Evolutionary conservation across 176 grass and related monocot genomes (phyloP).

Genomic region (Saccharum officinarum): DNA sequence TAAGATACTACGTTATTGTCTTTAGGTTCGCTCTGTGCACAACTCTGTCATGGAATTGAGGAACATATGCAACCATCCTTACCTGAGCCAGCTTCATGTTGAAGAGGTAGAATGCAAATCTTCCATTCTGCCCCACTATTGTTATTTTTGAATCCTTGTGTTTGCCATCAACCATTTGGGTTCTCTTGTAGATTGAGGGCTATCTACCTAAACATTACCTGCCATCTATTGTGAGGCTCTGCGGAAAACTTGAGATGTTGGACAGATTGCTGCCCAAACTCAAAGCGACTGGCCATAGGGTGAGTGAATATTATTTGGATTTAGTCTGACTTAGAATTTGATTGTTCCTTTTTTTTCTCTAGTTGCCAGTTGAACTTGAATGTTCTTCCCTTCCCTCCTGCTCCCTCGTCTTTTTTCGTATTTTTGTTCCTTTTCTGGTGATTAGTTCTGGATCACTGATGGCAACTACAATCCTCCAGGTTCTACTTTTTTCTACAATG

Average conservation of each 20-base stretch:
- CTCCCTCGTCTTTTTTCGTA: neutral
- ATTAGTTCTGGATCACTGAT: constrained; percentile 17
- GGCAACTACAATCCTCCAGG: constrained; percentile 43
- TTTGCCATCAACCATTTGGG: constrained; percentile 22
- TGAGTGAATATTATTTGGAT: constrained; percentile 35
- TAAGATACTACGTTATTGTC: constrained; percentile 23
- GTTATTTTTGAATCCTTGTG: constrained; percentile 23
- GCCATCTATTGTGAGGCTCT: constrained; percentile 82
- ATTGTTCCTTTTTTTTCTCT: neutral
- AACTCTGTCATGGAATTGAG: constrained; percentile 99
- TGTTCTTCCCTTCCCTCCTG: neutral
- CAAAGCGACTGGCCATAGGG: constrained; percentile 92
- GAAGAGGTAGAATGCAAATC: constrained; percentile 67
- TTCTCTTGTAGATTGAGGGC: constrained; percentile 73
- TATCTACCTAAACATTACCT: constrained; percentile 93
- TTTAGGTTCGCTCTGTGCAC: constrained; percentile 85
- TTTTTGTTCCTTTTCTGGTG: constrained; percentile 11
- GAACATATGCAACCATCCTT: constrained; percentile 99
- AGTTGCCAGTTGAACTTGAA: constrained; percentile 12
- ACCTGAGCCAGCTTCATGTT: constrained; percentile 93
- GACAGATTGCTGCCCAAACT: constrained; percentile 95
- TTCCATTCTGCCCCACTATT: neutral
- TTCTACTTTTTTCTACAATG: constrained; percentile 99
- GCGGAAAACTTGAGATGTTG: constrained; percentile 99
- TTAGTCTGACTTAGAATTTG: constrained; percentile 12